A percentile compares a stretch with the other conserved stretches of the same genome.
These are phyloP conservation scores for Panicum virgatum DNA, from an alignment of 202 grass and related monocot genomes.

Conservation along the genomic window DNA sequence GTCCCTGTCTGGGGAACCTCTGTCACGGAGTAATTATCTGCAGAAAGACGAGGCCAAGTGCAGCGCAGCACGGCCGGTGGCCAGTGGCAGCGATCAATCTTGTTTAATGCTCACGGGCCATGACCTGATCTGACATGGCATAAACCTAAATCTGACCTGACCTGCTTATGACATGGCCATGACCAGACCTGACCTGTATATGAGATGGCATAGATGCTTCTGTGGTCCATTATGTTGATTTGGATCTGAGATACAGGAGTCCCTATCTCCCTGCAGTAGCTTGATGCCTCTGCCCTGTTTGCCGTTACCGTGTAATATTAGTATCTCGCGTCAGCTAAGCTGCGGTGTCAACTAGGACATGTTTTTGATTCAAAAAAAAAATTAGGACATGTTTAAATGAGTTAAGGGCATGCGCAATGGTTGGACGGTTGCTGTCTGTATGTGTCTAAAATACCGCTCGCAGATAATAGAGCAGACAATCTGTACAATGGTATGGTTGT, in stretches of 20 bases:
- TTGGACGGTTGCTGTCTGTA: no score
- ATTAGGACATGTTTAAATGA: no score
- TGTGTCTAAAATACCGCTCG: no score
- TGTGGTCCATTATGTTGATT: constrained; percentile 33
- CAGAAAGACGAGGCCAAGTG: not conserved
- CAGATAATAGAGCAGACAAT: no score
- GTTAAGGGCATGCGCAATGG: no score
- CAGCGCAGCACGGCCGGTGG: not conserved
- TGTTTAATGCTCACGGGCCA: constrained; percentile 11
- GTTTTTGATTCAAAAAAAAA: no score
- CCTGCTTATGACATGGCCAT: not conserved
- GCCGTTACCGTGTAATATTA: not conserved
- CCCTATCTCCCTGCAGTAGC: not conserved
- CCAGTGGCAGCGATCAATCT: not conserved
- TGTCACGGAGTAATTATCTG: not conserved
- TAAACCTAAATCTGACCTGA: not conserved
- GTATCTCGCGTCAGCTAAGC: not conserved
- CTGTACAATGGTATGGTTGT: no score
- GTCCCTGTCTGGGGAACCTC: not conserved
- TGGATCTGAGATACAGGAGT: constrained; percentile 6
- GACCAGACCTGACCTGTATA: not conserved
- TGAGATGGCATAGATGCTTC: constrained; percentile 13
- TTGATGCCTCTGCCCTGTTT: not conserved
- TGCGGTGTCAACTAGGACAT: no score
- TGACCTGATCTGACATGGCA: not conserved